Evolutionary conservation across 1,284 basidiomycete species (phyloP).

Genomic region (Chondrostereum purpureum): DNA sequence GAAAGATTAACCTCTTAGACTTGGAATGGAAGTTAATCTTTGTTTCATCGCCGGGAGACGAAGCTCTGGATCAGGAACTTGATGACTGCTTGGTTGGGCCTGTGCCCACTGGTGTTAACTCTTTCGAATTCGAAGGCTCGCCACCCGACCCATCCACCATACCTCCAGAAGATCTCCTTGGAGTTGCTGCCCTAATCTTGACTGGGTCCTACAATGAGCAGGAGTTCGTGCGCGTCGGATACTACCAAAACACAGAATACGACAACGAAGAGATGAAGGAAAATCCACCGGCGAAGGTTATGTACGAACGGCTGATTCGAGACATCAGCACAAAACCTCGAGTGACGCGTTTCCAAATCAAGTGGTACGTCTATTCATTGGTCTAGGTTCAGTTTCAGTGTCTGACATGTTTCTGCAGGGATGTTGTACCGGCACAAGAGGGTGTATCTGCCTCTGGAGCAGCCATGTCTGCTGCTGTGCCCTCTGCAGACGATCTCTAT

Average conservation of each 20-base stretch:
- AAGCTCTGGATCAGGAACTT: conserved; percentile 91
- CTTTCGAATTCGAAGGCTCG: conserved; percentile 90
- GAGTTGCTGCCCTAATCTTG: conserved; percentile 86
- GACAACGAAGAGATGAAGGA: conserved; percentile 88
- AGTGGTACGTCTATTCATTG: conserved; percentile 51
- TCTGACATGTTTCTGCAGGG: conserved; percentile 36
- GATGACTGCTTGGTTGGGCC: conserved; percentile 96
- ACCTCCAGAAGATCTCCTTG: conserved; percentile 78
- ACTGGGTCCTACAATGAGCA: conserved; percentile 90
- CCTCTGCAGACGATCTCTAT: conserved; percentile 69
- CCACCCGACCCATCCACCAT: conserved; percentile 70
- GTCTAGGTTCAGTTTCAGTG: conserved; percentile 1
- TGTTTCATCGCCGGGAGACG: conserved; percentile 89
- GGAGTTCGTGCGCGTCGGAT: conserved; percentile 97
- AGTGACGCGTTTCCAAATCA: conserved; percentile 88
- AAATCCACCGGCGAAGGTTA: conserved; percentile 60
- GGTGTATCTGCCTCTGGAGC: conserved; percentile 52
- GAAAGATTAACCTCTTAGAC: conserved; percentile 42
- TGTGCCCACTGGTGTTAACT: conserved; percentile 90
- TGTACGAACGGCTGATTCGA: conserved; percentile 76
- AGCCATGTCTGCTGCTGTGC: conserved; percentile 72
- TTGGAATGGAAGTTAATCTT: conserved; percentile 98
- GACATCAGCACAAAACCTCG: conserved; percentile 91
- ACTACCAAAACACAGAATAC: conserved; percentile 99
- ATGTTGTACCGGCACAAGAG: conserved; percentile 53